A percentile compares a stretch with the other conserved stretches of the same genome.
Conservation (phyloP, 1,139 yeast species). For the Citeromyces hawaiiensis region DNA sequence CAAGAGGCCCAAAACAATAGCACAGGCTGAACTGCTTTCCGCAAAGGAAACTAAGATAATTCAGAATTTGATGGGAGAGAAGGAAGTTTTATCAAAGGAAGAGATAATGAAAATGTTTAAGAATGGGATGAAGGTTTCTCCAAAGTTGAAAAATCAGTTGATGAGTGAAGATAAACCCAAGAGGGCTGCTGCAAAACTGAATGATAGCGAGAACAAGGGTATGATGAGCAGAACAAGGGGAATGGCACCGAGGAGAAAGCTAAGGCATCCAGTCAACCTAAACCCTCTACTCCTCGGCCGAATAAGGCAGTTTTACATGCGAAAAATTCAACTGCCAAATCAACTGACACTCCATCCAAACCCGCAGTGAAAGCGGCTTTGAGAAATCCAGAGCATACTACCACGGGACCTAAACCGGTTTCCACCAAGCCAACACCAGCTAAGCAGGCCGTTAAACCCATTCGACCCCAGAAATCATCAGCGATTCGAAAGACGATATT, state of each 20-base stretch:
- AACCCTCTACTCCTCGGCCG: background rate
- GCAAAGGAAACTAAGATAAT: too few relatives aligned
- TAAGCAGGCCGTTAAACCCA: too few relatives aligned
- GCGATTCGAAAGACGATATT: background rate
- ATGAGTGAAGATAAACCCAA: background rate
- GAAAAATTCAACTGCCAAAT: background rate
- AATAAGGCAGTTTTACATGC: too few relatives aligned
- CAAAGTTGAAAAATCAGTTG: constrained; percentile 3
- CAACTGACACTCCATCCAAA: constrained; percentile 7
- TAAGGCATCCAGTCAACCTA: background rate
- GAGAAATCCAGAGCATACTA: background rate
- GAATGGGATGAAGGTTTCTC: constrained; percentile 13
- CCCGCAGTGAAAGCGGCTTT: constrained; percentile 12
- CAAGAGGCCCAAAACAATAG: too few relatives aligned
- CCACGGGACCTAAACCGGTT: background rate
- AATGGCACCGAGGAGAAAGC: constrained; percentile 11
- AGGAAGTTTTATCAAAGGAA: constrained; percentile 10
- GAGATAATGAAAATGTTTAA: constrained; percentile 18
- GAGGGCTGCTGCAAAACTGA: background rate
- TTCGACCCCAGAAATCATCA: background rate
- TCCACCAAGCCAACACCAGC: too few relatives aligned
- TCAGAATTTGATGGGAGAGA: background rate
- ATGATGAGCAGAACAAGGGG: too few relatives aligned
- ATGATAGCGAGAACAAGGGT: constrained; percentile 2
- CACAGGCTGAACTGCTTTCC: too few relatives aligned